A percentile compares a stretch with the other conserved stretches of the same genome.
These are phyloP conservation scores for Phytophthora cryptogea DNA, from an alignment of 352 stramenopile genomes.

Conservation along the genomic window DNA sequence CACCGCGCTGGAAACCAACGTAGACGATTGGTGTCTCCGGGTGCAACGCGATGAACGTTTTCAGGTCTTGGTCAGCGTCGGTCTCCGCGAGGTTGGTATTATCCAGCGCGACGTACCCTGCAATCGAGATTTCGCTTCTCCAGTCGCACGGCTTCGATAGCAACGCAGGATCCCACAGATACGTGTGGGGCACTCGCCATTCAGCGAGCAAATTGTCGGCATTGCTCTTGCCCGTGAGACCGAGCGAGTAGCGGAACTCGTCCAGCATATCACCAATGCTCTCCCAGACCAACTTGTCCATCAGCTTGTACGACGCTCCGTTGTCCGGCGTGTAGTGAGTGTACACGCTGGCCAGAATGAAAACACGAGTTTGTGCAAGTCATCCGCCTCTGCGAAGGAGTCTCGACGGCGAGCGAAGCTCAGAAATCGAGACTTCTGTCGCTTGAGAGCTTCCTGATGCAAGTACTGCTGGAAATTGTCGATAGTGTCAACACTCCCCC, in stretches of 20 bases:
- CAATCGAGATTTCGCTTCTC: constrained; percentile 55
- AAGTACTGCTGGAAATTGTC: constrained; percentile 53
- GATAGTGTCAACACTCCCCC: constrained; percentile 51
- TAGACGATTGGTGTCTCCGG: constrained; percentile 44
- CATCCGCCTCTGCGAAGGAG: constrained; percentile 46
- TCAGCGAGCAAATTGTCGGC: constrained; percentile 42
- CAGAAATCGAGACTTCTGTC: constrained; percentile 40
- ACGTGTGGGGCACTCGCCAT: constrained; percentile 73
- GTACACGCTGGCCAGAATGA: constrained; percentile 65
- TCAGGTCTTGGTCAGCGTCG: constrained; percentile 33
- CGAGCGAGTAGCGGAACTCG: constrained; percentile 58
- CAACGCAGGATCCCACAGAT: constrained; percentile 65
- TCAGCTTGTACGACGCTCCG: constrained; percentile 53
- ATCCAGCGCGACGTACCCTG: constrained; percentile 53
- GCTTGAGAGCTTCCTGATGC: constrained; percentile 38
- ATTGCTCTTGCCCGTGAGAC: constrained; percentile 47
- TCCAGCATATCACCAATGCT: constrained; percentile 52
- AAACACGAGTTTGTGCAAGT: constrained; percentile 58
- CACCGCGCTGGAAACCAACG: constrained; percentile 53
- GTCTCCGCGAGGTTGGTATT: constrained; percentile 14
- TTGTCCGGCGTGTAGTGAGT: constrained; percentile 52
- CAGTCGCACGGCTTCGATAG: constrained; percentile 69
- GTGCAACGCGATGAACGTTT: constrained; percentile 3
- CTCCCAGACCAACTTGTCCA: constrained; percentile 56
- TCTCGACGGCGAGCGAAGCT: constrained; percentile 38